Conservation (phyloP, 2,329 filamentous ascomycete genomes). For the Diplodia mutila region DNA sequence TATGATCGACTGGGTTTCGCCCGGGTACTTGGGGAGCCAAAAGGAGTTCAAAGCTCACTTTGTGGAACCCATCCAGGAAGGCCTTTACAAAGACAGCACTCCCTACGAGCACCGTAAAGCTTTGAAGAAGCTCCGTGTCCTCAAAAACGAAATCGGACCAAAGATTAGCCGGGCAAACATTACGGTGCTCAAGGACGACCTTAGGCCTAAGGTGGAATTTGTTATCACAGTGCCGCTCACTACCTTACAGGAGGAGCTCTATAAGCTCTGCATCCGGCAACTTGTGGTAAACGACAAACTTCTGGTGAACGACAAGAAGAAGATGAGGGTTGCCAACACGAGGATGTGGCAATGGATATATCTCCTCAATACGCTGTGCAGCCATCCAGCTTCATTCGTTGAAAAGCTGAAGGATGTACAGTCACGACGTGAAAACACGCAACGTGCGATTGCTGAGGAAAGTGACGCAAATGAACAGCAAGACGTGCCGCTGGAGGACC, state of each 20-base stretch:
- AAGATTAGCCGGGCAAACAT: slow-evolving; percentile 80
- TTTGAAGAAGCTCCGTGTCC: slow-evolving; percentile 68
- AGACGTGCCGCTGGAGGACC: background rate
- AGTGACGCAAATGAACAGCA: background rate
- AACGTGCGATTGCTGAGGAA: slow-evolving; percentile 5
- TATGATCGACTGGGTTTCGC: slow-evolving; percentile 88
- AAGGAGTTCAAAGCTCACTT: slow-evolving; percentile 73
- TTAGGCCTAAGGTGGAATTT: slow-evolving; percentile 81
- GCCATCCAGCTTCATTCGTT: slow-evolving; percentile 59
- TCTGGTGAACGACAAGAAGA: slow-evolving; percentile 25
- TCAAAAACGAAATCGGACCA: slow-evolving; percentile 73
- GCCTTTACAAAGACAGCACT: slow-evolving; percentile 69
- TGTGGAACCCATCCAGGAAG: slow-evolving; percentile 71
- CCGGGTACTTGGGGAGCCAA: slow-evolving; percentile 71
- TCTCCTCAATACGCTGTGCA: slow-evolving; percentile 59
- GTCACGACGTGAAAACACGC: background rate
- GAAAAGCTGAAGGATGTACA: slow-evolving; percentile 31
- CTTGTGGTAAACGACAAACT: slow-evolving; percentile 38
- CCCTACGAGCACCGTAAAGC: slow-evolving; percentile 59
- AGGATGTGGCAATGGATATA: slow-evolving; percentile 60
- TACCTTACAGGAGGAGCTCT: slow-evolving; percentile 64
- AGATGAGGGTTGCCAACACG: slow-evolving; percentile 46
- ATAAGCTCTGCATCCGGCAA: slow-evolving; percentile 57
- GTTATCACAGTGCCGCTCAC: slow-evolving; percentile 76
- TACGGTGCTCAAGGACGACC: slow-evolving; percentile 64